A percentile compares a stretch with the other conserved stretches of the same genome.
These are phyloP conservation scores for Mortierella antarctica DNA, from an alignment of 192 early-diverging fungal genomes.

Conservation along the genomic window DNA sequence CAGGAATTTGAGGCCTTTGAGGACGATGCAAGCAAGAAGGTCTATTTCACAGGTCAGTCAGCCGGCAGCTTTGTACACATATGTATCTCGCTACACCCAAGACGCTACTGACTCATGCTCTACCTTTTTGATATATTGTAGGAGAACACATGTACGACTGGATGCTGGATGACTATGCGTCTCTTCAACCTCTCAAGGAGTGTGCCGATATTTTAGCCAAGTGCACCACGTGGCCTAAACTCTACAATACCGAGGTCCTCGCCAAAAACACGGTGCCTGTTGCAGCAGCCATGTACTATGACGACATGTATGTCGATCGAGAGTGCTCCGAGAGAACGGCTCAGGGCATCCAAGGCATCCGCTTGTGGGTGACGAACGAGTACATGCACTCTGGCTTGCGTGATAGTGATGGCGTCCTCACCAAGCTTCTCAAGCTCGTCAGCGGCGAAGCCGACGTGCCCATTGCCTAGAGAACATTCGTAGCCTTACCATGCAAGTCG, in stretches of 20 bases:
- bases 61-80: not conserved
- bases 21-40: conserved; percentile 56
- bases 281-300: conserved; percentile 73
- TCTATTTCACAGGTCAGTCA: conserved; percentile 67
- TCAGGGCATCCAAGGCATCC: conserved; percentile 60
- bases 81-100: too few species aligned
- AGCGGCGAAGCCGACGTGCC: conserved; percentile 62
- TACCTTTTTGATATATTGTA: conserved; percentile 2
- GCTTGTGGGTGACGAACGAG: conserved; percentile 76
- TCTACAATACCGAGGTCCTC: conserved; percentile 65
- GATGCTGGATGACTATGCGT: conserved; percentile 79
- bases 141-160: conserved; percentile 76
- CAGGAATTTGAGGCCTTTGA: conserved; percentile 56
- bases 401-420: conserved; percentile 63
- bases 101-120: not conserved
- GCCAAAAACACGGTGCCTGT: conserved; percentile 62
- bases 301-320: conserved; percentile 79
- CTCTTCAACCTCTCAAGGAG: conserved; percentile 66
- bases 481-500: too few species aligned
- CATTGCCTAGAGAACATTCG: not conserved
- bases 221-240: conserved; percentile 60
- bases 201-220: conserved; percentile 69
- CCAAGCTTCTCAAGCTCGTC: conserved; percentile 66
- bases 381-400: conserved; percentile 72
- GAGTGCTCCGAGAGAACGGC: conserved; percentile 69